Evolutionary conservation across 1,139 yeast species (phyloP), one percentile per base, ranked within the genome.

Genomic region (Meyerozyma athensensis): DNA sequence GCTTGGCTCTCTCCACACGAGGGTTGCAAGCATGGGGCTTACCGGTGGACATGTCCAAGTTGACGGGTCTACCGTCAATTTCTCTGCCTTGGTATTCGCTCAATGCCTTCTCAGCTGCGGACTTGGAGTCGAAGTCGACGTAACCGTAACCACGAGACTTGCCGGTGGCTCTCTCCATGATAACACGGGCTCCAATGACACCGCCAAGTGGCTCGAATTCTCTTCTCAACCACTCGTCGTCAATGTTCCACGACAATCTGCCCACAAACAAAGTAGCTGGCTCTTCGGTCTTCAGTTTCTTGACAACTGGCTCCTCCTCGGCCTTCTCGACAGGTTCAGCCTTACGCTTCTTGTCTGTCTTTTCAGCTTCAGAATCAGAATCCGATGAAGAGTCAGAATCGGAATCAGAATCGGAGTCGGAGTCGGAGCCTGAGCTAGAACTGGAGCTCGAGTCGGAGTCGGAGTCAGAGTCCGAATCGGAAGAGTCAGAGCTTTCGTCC

Each of bases 61-160:
- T 90, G 61, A 92, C 77, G 63, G 95, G 86, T 77, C 98, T 85
- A 53, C 98, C 98, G 56, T 92, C 98, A 51, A 92, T 81, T 70
- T 90, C 97, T 58, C 74, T 79, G 58, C 96, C 97, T 70, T 89
- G 95, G 78, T 74, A 77, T 61, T 82, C 86, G 45, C 71, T 72
- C 47, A 90, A 68, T n/a, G 98, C 97, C 65, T 81, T 81, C 63
- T 86, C 90, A 49, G 97, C 98, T 44, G 71, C 73, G 32, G 77
- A 75, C 55, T 78, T 79, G 54, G 74, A 65, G 53, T 80, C 87
- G 59, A 92, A 92, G 63, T 92, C 98, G 64, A 92, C 96, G 69
- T 92, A 92, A 56, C 98, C 98, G 74, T 85, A 92, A 62, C 98
- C 98, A 76, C 94, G 83, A 39, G 96, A 86, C 69, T 86, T 86